Base-by-base conservation (phyloP, 345 rosid genomes). In the Boechera stricta region DNA sequence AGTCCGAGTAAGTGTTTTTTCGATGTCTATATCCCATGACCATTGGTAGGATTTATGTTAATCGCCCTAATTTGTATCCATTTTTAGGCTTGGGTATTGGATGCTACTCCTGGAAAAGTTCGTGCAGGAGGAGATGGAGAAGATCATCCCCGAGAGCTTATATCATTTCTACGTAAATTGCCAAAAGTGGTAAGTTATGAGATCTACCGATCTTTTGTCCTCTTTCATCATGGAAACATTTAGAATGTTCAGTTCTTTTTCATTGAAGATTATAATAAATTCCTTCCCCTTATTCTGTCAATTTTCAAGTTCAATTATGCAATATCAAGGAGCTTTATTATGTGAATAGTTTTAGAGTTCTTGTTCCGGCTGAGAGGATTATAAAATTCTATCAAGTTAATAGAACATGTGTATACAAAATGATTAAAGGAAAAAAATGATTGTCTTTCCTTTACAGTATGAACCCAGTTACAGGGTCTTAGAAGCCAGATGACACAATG, bases 71-170 rank as follows among this genome's bases (percentile, higher is more conserved):
- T 42, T 35, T 59, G 42, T 68, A 35, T 56, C 56, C 77, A 38
- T 45, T 67, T 21, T 1, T 45, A 94, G 98, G 97, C 84, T 64
- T 94, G 98, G 98, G 93, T 90, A 69, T 83, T 94, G 72, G 98
- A 94, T 88, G 92, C 98, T 62, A 94, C 95, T 74, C 98, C 98
- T 73, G 98, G 98, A 71, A 90, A 89, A 84, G 97, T 92, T 62
- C 82, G 88, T 63, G 89, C 93, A 65, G 95, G 93, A 79, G 89
- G 89, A 79, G 89, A 89, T 82, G 91, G 92, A 65, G 97, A 94
- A 28, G 97, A 90, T 77, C 98, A 89, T 84, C 98, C 98, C 2
- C 88, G 86, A 66, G 92, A 90, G 64, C 84, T 94, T 35, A 94
- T 94, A 54, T 86, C 91, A 69, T 86, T 89, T 80, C 86, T 92